Evolutionary conservation across 805 yeast genomes (phyloP).

Genomic region (Myxozyma neglecta): DNA sequence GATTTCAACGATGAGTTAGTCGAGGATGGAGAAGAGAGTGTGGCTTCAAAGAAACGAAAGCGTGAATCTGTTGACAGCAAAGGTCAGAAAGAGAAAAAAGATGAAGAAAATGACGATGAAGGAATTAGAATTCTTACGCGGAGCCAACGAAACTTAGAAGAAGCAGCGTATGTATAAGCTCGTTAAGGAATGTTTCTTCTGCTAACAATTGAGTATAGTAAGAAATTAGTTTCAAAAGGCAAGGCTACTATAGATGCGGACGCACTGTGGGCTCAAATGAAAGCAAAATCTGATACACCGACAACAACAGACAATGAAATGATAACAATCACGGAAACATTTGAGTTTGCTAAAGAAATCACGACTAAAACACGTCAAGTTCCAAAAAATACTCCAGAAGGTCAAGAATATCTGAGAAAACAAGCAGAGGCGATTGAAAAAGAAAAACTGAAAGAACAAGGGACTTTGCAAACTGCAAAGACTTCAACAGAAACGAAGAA

Average conservation of each 20-base stretch:
- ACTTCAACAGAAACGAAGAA: constrained; percentile 36
- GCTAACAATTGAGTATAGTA: neutral
- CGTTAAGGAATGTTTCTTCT: neutral
- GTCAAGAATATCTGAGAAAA: constrained; percentile 68
- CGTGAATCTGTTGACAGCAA: neutral
- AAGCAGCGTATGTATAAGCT: constrained; percentile 2
- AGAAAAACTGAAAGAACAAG: neutral
- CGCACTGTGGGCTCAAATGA: constrained; percentile 30
- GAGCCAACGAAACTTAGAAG: constrained; percentile 22
- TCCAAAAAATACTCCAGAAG: constrained; percentile 77
- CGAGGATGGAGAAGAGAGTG: constrained; percentile 19
- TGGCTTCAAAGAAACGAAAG: neutral
- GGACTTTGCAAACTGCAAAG: neutral
- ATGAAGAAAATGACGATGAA: constrained; percentile 9
- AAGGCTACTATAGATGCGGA: constrained; percentile 32
- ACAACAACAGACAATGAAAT: constrained; percentile 43
- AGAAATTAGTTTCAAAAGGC: neutral
- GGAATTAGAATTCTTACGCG: constrained; percentile 26
- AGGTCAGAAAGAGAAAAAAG: neutral
- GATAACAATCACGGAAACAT: constrained; percentile 71
- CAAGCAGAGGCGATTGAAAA: neutral
- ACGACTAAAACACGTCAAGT: constrained; percentile 78
- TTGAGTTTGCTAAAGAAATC: constrained; percentile 86
- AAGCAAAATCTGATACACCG: neutral
- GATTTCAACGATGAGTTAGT: constrained; percentile 20